A percentile compares a stretch with the other conserved stretches of the same genome.
phyloP scores from a whole-genome alignment of 306 rosid genomes.

The Glycyrrhiza uralensis region DNA sequence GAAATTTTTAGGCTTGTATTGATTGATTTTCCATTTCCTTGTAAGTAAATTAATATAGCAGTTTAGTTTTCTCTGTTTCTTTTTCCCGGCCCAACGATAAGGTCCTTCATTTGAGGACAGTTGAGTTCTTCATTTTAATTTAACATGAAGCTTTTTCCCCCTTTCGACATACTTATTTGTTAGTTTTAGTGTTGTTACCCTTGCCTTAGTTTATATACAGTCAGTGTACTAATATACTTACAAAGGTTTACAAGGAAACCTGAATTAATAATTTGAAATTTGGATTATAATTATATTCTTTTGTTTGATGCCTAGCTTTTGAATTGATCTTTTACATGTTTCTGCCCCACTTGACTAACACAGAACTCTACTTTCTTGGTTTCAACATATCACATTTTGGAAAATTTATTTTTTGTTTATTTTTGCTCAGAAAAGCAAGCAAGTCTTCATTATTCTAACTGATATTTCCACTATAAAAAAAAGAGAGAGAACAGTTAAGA shows the following conservation, averaged over 20 bases:
- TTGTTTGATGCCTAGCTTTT: background rate
- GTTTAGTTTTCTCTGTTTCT: slow-evolving; percentile 26
- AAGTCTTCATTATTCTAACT: no score
- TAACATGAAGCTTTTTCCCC: slow-evolving; percentile 26
- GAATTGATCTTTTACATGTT: background rate
- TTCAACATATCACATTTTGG: no score
- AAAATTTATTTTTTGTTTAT: no score
- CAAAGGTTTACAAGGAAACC: slow-evolving; percentile 18
- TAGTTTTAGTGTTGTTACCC: slow-evolving; percentile 1
- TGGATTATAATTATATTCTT: no score
- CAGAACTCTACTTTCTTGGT: no score
- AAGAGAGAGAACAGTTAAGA: no score
- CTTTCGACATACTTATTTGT: slow-evolving; percentile 12
- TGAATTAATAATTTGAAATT: slow-evolving; percentile 4
- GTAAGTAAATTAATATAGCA: slow-evolving; percentile 41
- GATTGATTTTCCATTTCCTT: slow-evolving; percentile 36
- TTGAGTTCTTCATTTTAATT: slow-evolving; percentile 40
- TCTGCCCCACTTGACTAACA: no score
- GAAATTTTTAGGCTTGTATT: slow-evolving; percentile 86
- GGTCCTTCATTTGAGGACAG: slow-evolving; percentile 30
- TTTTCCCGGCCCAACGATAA: slow-evolving; percentile 34
- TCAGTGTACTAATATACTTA: background rate
- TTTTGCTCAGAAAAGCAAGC: no score
- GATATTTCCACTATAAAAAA: no score
- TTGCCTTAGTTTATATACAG: slow-evolving; percentile 23